A percentile compares a stretch with the other conserved stretches of the same genome.
phyloP scores from a whole-genome alignment of 2,329 filamentous ascomycete species.

The Penicillium sp. region DNA sequence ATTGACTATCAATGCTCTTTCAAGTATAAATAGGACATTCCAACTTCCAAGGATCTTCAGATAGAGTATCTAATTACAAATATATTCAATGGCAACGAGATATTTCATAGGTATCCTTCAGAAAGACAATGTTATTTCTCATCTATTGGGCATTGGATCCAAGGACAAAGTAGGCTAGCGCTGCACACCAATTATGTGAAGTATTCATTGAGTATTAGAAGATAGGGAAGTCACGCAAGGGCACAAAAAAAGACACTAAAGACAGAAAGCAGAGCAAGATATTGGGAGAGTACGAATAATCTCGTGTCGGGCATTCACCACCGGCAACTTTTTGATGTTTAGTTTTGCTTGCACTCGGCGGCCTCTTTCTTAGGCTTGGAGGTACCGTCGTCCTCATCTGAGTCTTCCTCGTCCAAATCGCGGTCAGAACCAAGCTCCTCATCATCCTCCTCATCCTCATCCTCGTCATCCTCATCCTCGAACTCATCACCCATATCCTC shows the following conservation, averaged over 20 bases:
- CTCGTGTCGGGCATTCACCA: constrained; percentile 31
- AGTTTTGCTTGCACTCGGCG: constrained; percentile 95
- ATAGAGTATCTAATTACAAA: neutral
- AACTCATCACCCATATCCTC: constrained; percentile 79
- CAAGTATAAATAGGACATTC: too few species aligned
- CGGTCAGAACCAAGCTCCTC: constrained; percentile 61
- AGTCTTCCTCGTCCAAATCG: constrained; percentile 60
- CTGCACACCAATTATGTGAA: constrained; percentile 27
- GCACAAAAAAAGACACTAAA: constrained; percentile 11
- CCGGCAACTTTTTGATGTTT: constrained; percentile 41
- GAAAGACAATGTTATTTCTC: neutral
- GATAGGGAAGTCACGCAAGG: constrained; percentile 16
- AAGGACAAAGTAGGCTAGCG: constrained; percentile 1
- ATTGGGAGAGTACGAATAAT: constrained; percentile 33
- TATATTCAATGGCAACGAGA: too few species aligned
- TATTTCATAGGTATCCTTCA: too few species aligned
- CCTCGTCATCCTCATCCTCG: constrained; percentile 88
- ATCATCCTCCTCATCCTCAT: constrained; percentile 87
- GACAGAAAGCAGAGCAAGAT: constrained; percentile 28
- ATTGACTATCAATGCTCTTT: neutral
- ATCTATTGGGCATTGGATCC: constrained; percentile 1
- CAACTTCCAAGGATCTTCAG: neutral
- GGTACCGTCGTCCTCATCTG: constrained; percentile 67
- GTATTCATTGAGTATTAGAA: constrained; percentile 27
- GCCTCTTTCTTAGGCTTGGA: constrained; percentile 91